Percentiles rank a stretch among this genome's conserved stretches.
Evolutionary conservation across 352 stramenopile species (phyloP).

Genomic region (Pelagophyceae sp.): DNA sequence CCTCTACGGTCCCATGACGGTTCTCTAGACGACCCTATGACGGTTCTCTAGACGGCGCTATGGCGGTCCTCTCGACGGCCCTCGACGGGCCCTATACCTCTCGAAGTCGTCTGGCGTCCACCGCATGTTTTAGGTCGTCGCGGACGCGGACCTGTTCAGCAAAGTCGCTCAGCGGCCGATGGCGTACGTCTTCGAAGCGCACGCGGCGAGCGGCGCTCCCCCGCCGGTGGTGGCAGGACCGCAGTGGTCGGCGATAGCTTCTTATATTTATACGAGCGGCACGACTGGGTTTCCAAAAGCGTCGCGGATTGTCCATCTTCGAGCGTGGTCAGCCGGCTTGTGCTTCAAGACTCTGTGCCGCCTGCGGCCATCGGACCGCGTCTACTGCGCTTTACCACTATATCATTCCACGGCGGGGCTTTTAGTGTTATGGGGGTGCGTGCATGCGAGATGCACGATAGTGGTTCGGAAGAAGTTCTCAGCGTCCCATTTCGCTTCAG

Average conservation of each 20-base stretch:
- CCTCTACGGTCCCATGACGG: too few relatives aligned
- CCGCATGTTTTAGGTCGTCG: too few relatives aligned
- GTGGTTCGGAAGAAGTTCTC: conserved; percentile 38
- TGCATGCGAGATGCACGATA: conserved; percentile 23
- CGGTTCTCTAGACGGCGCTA: too few relatives aligned
- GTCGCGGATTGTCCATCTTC: conserved; percentile 23
- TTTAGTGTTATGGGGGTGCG: conserved; percentile 27
- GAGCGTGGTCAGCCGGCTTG: conserved; percentile 20
- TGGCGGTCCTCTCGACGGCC: too few relatives aligned
- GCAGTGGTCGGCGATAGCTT: conserved; percentile 20
- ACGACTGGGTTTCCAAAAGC: conserved; percentile 36
- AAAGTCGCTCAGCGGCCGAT: too few relatives aligned
- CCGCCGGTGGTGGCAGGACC: too few relatives aligned
- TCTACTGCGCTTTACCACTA: conserved; percentile 38
- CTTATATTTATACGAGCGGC: conserved; percentile 32
- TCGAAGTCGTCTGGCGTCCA: too few relatives aligned
- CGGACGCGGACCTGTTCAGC: too few relatives aligned
- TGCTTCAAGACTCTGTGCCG: conserved; percentile 7
- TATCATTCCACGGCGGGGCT: conserved; percentile 40
- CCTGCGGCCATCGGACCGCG: conserved; percentile 18
- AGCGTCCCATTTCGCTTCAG: conserved; percentile 27
- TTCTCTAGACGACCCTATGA: too few relatives aligned
- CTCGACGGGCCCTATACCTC: too few relatives aligned
- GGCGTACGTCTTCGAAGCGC: too few relatives aligned
- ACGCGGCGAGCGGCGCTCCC: too few relatives aligned